Evolutionary conservation across 371 early-diverging fungal species (phyloP).

Genomic region (Mucor plumbeus): DNA sequence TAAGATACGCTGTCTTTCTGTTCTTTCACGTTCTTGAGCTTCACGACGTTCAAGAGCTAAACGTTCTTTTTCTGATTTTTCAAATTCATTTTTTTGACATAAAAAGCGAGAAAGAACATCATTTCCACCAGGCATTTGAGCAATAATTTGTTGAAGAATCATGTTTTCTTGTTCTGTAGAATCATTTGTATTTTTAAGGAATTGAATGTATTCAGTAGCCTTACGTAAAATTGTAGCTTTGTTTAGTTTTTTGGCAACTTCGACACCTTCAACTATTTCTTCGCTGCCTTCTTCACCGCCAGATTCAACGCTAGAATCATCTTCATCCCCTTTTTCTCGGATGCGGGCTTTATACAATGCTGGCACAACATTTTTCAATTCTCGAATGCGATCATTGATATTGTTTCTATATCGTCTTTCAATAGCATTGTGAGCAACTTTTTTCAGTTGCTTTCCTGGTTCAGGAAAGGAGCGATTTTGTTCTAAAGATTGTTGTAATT

Average conservation of each 20-base stretch:
- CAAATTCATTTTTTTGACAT: conserved; percentile 26
- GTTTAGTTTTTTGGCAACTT: conserved; percentile 78
- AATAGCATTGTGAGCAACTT: conserved; percentile 88
- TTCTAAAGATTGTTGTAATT: conserved; percentile 16
- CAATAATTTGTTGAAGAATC: conserved; percentile 52
- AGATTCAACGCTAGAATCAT: conserved; percentile 33
- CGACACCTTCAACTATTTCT: conserved; percentile 65
- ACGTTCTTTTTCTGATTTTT: conserved; percentile 27
- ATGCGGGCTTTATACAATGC: conserved; percentile 62
- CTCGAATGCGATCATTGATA: conserved; percentile 86
- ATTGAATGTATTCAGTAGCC: conserved; percentile 84
- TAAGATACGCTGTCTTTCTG: conserved; percentile 30
- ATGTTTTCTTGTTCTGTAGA: conserved; percentile 52
- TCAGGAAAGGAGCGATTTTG: neutral
- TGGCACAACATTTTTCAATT: conserved; percentile 80
- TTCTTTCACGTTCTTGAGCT: conserved; percentile 27
- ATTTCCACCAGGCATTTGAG: conserved; percentile 56
- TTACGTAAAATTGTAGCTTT: conserved; percentile 86
- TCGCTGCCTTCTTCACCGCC: conserved; percentile 53
- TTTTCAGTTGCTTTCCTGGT: conserved; percentile 48
- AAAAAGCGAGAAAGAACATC: conserved; percentile 36
- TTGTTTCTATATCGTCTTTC: conserved; percentile 90
- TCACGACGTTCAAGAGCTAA: conserved; percentile 30
- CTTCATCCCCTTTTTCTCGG: conserved; percentile 14
- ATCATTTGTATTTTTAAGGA: conserved; percentile 64